Base-by-base conservation (phyloP, 2,329 filamentous ascomycete species). In the Beauveria varroae region DNA sequence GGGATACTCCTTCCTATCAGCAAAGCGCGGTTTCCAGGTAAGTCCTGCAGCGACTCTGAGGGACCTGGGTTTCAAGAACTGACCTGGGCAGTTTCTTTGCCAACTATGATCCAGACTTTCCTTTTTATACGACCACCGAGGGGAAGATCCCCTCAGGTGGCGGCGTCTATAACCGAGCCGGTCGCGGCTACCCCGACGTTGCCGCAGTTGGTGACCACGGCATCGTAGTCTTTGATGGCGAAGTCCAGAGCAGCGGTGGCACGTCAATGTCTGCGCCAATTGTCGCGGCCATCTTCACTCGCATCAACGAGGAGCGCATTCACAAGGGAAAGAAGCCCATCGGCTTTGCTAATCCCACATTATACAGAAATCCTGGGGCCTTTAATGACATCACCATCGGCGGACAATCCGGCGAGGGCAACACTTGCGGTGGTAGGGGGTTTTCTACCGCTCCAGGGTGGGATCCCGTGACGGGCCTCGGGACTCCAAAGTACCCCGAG, bases 1-100 rank as follows among this genome's bases (percentile, higher is more conserved):
- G 79, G 60, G 64, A 71, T 2, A 64, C 78, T 7, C 80, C 81
- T 0, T 63, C 67, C 9, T 83, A 82, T 67, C 81, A 83, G 65
- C 67, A 71, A 20, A 60, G 64, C 0, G 76, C 75, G 4, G 73
- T 81, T 10, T 46, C 43, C 18, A n/a, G 20, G 43, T 46, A 46
- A 20, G 43, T 8, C 41, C 41, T 43, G 41, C 41, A 6, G 7
- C 41, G 41, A 43, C 16, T 18, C n/a, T 8, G 16, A 43, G 41
- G 9, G 30, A 3, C 30, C 14, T 34, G 9, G 30, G 12, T 14
- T 34, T 14, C 5, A 5, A 5, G 14, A 5, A 24, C 20, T 46
- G 20, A 46, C 43, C 20, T 4, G 3, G n/a, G 14, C 5, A 14
- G 49, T 9, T 73, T 73, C 2, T 76, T 81, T 2, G 65, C 67